Conservation (phyloP, 345 rosid genomes). For the Moricandia moricandioides region DNA sequence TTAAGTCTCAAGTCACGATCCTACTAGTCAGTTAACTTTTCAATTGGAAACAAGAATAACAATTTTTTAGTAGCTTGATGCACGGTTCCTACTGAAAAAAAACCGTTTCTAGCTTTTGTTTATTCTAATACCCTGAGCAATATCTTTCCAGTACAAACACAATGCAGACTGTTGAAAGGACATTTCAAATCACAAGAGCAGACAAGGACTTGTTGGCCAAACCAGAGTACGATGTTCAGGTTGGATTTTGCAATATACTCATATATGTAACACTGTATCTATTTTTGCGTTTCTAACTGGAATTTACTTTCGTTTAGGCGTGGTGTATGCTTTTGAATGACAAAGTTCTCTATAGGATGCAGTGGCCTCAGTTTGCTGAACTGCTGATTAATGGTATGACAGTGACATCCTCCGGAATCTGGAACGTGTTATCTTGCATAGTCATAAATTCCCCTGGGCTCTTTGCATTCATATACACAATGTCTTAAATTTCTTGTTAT, state of each 20-base stretch:
- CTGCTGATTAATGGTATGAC: conserved; percentile 90
- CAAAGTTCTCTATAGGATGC: conserved; percentile 93
- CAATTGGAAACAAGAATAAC: not conserved
- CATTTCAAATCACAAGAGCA: conserved; percentile 69
- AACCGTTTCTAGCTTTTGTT: conserved; percentile 13
- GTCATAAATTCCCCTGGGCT: not conserved
- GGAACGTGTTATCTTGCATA: not conserved
- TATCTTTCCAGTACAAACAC: conserved; percentile 65
- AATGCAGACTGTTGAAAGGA: conserved; percentile 60
- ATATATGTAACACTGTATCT: not conserved
- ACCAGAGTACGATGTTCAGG: conserved; percentile 84
- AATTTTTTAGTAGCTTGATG: conserved; percentile 12
- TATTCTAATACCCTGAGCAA: conserved; percentile 25
- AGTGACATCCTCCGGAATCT: conserved; percentile 8
- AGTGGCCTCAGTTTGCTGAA: conserved; percentile 95
- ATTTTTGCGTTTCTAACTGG: conserved; percentile 15
- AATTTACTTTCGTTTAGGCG: conserved; percentile 46
- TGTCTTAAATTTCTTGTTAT: not conserved
- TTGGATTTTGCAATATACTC: conserved; percentile 27
- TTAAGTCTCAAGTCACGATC: not conserved
- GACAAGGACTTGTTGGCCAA: conserved; percentile 67
- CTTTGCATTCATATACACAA: not conserved
- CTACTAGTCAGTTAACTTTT: not conserved
- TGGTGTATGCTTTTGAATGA: conserved; percentile 99
- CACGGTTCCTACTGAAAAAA: not conserved